A percentile compares a stretch with the other conserved stretches of the same genome.
Conservation (phyloP, 306 rosid genomes). For the Gleditsia sinensis region DNA sequence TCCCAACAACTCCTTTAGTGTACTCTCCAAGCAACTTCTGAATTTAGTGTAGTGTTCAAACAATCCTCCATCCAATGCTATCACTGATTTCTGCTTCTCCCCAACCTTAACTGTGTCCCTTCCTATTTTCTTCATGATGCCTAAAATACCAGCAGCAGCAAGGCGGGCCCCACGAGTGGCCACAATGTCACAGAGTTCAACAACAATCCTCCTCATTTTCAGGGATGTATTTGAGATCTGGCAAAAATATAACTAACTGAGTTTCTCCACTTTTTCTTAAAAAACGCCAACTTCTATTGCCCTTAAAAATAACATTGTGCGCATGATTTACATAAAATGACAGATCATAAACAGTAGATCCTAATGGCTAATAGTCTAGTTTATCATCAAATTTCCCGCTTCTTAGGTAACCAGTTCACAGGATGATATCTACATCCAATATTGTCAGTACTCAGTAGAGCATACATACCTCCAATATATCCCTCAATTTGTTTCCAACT, state of each 20-base stretch:
- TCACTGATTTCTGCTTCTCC: conserved; percentile 73
- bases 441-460: neutral
- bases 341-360: conserved; percentile 3
- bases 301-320: neutral
- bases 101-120: conserved; percentile 69
- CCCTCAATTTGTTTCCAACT: conserved; percentile 72
- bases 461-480: conserved; percentile 70
- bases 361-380: neutral
- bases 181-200: conserved; percentile 69
- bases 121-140: conserved; percentile 87
- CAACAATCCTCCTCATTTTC: conserved; percentile 65
- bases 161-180: conserved; percentile 88
- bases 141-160: conserved; percentile 81
- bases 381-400: conserved; percentile 8
- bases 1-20: conserved; percentile 84
- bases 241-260: conserved; percentile 16
- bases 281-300: neutral
- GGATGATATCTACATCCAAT: neutral
- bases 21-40: conserved; percentile 72
- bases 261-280: neutral
- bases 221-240: conserved; percentile 81
- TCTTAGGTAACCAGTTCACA: neutral
- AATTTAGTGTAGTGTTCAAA: conserved; percentile 82
- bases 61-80: conserved; percentile 92
- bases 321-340: neutral